Evolutionary conservation across 129 eudicot species (phyloP).

Genomic region (Flaveria sonorensis): DNA sequence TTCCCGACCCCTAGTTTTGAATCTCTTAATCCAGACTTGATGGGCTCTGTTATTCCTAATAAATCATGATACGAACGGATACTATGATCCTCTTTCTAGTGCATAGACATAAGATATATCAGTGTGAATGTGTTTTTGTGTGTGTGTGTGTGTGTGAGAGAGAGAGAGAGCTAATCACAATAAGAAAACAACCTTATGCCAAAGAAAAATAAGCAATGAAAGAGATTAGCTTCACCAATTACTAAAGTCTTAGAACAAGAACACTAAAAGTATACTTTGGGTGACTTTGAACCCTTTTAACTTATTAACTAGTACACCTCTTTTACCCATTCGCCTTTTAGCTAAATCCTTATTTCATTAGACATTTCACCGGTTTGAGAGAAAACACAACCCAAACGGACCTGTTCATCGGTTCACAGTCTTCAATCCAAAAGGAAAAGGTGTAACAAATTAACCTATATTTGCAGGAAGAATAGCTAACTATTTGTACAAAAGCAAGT

Average conservation of each 20-base stretch:
- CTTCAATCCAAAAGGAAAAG: too few relatives aligned
- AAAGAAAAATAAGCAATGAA: too few relatives aligned
- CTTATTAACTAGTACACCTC: not conserved
- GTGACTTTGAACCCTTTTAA: not conserved
- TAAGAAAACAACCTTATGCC: not conserved
- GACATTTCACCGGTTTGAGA: too few relatives aligned
- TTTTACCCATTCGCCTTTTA: not conserved
- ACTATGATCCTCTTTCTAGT: not conserved
- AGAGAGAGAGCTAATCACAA: not conserved
- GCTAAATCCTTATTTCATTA: not conserved
- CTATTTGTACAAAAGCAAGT: too few relatives aligned
- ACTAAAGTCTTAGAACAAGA: too few relatives aligned
- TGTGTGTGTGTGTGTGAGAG: not conserved
- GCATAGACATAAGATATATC: not conserved
- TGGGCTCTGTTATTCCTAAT: slow-evolving; percentile 89
- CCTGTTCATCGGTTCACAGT: too few relatives aligned
- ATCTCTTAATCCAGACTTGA: slow-evolving; percentile 95
- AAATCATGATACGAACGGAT: slow-evolving; percentile 11
- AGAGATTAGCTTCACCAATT: too few relatives aligned
- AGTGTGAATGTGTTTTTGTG: not conserved
- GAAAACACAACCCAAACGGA: too few relatives aligned
- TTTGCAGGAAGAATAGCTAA: too few relatives aligned
- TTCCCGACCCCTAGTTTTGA: slow-evolving; percentile 83
- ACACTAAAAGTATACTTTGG: not conserved
- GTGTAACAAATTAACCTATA: too few relatives aligned